Conservation (phyloP, 1,284 basidiomycete genomes). For the Lentinus polychrous region DNA sequence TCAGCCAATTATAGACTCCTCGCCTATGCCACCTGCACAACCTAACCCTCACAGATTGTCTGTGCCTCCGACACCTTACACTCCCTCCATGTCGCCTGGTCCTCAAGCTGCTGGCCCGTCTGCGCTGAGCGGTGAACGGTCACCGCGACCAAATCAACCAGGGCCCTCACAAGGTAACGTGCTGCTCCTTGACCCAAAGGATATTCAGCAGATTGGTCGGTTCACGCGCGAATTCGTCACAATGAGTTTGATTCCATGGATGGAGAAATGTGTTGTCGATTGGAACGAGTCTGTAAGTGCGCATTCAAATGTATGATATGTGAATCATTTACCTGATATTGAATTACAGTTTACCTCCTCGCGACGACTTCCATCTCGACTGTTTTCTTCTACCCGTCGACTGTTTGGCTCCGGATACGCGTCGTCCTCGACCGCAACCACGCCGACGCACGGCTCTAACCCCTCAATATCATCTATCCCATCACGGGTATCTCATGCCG, state of each 20-base stretch:
- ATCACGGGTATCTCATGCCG: conserved; percentile 34
- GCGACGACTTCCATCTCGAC: conserved; percentile 71
- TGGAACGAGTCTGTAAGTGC: conserved; percentile 83
- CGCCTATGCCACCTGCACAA: conserved; percentile 20
- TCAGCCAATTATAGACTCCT: conserved; percentile 25
- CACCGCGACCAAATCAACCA: conserved; percentile 7
- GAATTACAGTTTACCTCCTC: conserved; percentile 66
- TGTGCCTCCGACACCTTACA: conserved; percentile 10
- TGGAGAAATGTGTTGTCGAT: conserved; percentile 90
- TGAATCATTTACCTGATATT: not conserved
- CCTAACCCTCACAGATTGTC: conserved; percentile 10
- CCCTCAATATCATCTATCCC: conserved; percentile 36
- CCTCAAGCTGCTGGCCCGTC: conserved; percentile 17
- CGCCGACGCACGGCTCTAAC: conserved; percentile 24
- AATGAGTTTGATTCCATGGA: conserved; percentile 91
- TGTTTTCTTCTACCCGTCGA: conserved; percentile 86
- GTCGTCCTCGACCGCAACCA: conserved; percentile 36
- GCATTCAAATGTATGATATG: not conserved
- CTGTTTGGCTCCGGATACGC: conserved; percentile 64
- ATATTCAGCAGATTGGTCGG: conserved; percentile 74
- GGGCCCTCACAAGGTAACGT: conserved; percentile 12
- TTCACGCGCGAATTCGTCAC: conserved; percentile 89
- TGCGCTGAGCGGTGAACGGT: conserved; percentile 8
- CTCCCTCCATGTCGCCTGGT: conserved; percentile 15
- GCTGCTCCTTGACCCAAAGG: conserved; percentile 53